Percentiles rank a stretch among this genome's conserved stretches.
phyloP scores from a whole-genome alignment of 2,329 filamentous ascomycete genomes.

The Tolypocladium capitatum region DNA sequence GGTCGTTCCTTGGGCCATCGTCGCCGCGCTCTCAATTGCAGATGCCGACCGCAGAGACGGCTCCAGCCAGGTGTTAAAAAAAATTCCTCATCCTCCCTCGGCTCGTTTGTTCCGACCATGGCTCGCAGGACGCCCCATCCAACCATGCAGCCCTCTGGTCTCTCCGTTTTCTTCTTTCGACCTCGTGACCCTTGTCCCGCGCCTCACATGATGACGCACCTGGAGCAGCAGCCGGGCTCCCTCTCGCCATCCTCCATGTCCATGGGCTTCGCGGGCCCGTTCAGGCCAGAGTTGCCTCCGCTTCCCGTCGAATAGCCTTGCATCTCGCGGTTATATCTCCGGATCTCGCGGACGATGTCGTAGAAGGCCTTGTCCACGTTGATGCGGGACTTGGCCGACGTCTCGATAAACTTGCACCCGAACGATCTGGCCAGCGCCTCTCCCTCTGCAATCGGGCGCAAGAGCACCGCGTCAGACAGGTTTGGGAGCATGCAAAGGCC shows the following conservation, averaged over 20 bases:
- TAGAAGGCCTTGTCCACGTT: constrained; percentile 98
- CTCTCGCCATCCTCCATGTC: constrained; percentile 59
- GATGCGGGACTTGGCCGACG: constrained; percentile 93
- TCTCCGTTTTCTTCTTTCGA: not conserved
- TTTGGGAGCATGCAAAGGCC: not conserved
- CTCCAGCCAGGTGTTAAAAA: not conserved
- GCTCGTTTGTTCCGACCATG: not conserved
- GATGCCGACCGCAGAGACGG: not conserved
- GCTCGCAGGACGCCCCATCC: not conserved
- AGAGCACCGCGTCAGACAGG: constrained; percentile 1
- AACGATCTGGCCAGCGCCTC: constrained; percentile 76
- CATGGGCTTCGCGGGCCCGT: constrained; percentile 57
- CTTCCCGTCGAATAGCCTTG: constrained; percentile 68
- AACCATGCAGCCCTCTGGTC: not conserved
- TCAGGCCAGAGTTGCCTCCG: constrained; percentile 47
- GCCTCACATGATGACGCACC: constrained; percentile 76
- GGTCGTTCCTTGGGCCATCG: not conserved
- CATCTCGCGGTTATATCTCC: constrained; percentile 97
- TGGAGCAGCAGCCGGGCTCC: constrained; percentile 68
- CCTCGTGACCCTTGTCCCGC: not conserved
- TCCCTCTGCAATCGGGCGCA: constrained; percentile 51
- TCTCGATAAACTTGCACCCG: constrained; percentile 97
- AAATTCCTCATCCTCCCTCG: not conserved
- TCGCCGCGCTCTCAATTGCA: not conserved
- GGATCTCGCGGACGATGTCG: constrained; percentile 94